Percentiles rank a stretch among this genome's conserved stretches.
Conservation (phyloP, 2,329 filamentous ascomycete genomes). For the Sclerotinia spermophila region DNA sequence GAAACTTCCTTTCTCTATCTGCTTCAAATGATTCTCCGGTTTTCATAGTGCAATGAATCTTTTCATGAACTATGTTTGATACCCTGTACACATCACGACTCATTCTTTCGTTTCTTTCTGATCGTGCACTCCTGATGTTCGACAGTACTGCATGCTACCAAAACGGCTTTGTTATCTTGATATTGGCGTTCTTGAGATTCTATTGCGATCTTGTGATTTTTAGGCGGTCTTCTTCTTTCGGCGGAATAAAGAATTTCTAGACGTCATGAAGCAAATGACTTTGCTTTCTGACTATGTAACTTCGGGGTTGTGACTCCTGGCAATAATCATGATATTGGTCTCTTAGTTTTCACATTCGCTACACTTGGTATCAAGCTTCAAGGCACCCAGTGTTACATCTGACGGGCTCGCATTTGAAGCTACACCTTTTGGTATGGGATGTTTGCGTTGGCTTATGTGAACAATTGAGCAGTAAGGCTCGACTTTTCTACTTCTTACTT, state of each 20-base stretch:
- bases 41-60: conserved; percentile 16
- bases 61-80: conserved; percentile 29
- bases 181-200: conserved; percentile 12
- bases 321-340: neutral
- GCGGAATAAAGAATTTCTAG: neutral
- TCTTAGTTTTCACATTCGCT: neutral
- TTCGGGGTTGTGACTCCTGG: neutral
- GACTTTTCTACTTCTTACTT: neutral
- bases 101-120: conserved; percentile 13
- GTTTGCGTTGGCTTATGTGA: neutral
- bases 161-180: conserved; percentile 17
- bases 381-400: neutral
- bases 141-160: conserved; percentile 26
- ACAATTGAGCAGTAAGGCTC: neutral
- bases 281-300: neutral
- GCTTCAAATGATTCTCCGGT: neutral
- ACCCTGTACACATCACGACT: conserved; percentile 33
- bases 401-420: neutral
- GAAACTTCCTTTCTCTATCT: neutral
- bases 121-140: conserved; percentile 21
- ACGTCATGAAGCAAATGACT: neutral
- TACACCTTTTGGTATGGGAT: neutral
- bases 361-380: neutral
- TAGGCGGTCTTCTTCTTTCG: conserved; percentile 1
- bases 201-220: neutral